phyloP scores from a whole-genome alignment of 257 asterid genomes.

The Nicotiana otophora region DNA sequence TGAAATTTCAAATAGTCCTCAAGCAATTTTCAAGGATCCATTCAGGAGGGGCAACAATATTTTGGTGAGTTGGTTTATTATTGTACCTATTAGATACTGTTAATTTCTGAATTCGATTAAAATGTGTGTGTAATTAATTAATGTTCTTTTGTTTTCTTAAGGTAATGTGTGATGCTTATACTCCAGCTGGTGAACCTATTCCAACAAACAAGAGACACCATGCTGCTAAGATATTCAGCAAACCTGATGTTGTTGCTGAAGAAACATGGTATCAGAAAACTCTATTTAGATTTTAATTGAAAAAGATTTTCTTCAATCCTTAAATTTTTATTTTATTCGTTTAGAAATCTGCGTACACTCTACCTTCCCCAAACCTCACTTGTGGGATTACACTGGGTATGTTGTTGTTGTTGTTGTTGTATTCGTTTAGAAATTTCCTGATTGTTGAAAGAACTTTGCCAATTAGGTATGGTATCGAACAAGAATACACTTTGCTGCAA shows the following conservation, averaged over 20 bases:
- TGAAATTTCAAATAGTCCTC: constrained; percentile 53
- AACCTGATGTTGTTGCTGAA: constrained; percentile 67
- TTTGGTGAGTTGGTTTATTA: constrained; percentile 47
- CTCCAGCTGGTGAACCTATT: constrained; percentile 93
- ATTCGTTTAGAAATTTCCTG: neutral
- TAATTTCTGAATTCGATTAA: neutral
- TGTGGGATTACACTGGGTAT: too few species aligned
- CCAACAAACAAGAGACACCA: constrained; percentile 85
- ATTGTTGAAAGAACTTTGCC: neutral
- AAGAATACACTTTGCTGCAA: constrained; percentile 87
- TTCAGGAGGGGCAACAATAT: constrained; percentile 96
- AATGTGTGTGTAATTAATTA: neutral
- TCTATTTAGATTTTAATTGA: neutral
- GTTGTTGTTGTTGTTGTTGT: too few species aligned
- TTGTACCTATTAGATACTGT: neutral
- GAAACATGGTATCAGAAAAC: constrained; percentile 13
- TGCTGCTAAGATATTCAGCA: constrained; percentile 83
- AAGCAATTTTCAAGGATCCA: constrained; percentile 97
- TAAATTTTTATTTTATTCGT: neutral
- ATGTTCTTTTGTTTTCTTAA: constrained; percentile 11
- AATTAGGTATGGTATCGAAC: constrained; percentile 87
- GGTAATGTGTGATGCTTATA: constrained; percentile 95
- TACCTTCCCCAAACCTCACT: too few species aligned
- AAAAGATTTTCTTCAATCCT: neutral
- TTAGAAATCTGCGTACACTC: neutral